These are phyloP conservation scores for Cordyceps sp. DNA, from an alignment of 2,329 filamentous ascomycete species.

Conservation along the genomic window DNA sequence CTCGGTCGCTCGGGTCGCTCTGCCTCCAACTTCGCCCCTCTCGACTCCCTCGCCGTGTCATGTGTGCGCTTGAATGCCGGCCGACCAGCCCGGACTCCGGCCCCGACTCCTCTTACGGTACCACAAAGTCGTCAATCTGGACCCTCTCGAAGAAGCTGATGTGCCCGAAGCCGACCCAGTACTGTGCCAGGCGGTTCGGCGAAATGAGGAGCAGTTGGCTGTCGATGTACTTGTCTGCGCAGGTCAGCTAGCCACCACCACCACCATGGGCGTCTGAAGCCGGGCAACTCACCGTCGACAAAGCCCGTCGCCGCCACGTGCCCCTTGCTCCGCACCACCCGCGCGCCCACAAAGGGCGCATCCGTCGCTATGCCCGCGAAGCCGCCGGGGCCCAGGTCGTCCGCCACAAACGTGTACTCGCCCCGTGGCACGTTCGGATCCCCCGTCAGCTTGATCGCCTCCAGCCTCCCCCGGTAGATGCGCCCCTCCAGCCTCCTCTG, in stretches of 20 bases:
- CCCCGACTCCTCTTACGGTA: not conserved
- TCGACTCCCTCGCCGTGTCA: not conserved
- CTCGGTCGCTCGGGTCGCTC: no score
- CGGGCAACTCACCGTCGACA: constrained; percentile 45
- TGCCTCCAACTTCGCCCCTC: no score
- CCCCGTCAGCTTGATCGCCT: constrained; percentile 82
- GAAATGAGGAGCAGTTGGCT: constrained; percentile 67
- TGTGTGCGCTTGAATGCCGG: no score
- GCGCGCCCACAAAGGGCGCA: constrained; percentile 52
- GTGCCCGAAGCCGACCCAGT: constrained; percentile 53
- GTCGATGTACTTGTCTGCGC: constrained; percentile 57
- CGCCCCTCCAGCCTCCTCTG: constrained; percentile 25
- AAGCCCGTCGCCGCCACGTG: constrained; percentile 68
- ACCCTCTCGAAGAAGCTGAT: constrained; percentile 46
- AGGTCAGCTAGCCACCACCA: no score
- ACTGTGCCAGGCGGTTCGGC: constrained; percentile 60
- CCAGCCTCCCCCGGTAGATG: constrained; percentile 49
- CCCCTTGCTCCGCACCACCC: constrained; percentile 57
- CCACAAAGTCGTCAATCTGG: constrained; percentile 30
- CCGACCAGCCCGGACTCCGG: not conserved
- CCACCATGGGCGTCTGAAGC: no score
- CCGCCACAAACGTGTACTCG: constrained; percentile 64
- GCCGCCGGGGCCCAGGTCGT: constrained; percentile 56
- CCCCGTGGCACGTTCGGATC: constrained; percentile 82
- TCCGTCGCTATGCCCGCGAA: constrained; percentile 48